Conservation (phyloP, 208 protist species). For the Vickermania spadyakhi region DNA sequence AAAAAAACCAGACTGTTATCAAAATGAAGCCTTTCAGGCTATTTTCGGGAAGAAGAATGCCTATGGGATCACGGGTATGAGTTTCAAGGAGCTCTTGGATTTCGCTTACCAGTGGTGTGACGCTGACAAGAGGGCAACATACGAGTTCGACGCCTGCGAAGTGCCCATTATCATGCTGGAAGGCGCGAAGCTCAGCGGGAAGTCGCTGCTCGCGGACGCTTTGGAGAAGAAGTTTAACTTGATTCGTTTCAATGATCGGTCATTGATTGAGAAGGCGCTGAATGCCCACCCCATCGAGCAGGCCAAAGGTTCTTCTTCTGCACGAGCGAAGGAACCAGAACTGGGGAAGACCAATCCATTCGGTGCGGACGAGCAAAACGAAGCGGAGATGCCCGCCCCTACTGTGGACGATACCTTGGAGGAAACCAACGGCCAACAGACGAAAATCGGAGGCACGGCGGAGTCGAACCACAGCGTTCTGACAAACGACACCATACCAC, state of each 20-base stretch:
- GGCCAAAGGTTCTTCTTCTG: background rate
- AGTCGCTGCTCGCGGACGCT: conserved; percentile 44
- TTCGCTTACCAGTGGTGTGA: conserved; percentile 8
- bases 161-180: conserved; percentile 54
- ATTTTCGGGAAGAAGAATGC: conserved; percentile 21
- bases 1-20: background rate
- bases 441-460: conserved; percentile 1
- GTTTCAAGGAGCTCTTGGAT: conserved; percentile 22
- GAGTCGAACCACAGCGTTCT: background rate
- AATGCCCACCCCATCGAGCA: conserved; percentile 1
- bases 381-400: background rate
- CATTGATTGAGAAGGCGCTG: conserved; percentile 46
- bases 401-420: background rate
- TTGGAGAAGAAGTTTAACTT: conserved; percentile 35
- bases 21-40: conserved; percentile 21
- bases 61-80: conserved; percentile 9
- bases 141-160: conserved; percentile 30
- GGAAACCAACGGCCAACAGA: conserved; percentile 7
- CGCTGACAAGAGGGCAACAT: background rate
- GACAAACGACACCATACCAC: background rate
- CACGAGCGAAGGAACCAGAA: background rate
- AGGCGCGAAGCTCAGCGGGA: conserved; percentile 72
- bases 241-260: conserved; percentile 34
- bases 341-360: background rate
- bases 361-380: background rate